Evolutionary conservation across 352 stramenopile species (phyloP).

Genomic region (Phytophthora citricola): DNA sequence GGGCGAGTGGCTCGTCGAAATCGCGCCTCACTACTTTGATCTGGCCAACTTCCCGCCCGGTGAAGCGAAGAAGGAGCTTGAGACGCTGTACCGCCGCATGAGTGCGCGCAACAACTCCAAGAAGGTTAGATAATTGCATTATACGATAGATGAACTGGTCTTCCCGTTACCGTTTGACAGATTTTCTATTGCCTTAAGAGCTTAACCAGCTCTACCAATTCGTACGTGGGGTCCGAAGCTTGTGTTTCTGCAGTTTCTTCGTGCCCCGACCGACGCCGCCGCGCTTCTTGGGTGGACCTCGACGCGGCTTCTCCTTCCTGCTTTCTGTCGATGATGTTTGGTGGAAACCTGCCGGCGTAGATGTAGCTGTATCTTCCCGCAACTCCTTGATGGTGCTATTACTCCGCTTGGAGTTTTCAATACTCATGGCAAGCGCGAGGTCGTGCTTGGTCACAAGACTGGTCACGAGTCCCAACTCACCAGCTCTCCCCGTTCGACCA

Average conservation of each 20-base stretch:
- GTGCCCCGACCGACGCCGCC: conserved; percentile 46
- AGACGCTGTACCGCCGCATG: conserved; percentile 85
- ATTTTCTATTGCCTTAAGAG: conserved; percentile 17
- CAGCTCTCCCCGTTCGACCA: conserved; percentile 70
- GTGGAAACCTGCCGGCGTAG: conserved; percentile 1
- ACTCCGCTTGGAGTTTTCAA: conserved; percentile 71
- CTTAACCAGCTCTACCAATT: conserved; percentile 11
- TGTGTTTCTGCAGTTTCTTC: conserved; percentile 66
- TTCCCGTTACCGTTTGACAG: conserved; percentile 8
- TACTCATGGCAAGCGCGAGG: conserved; percentile 60
- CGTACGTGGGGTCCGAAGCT: conserved; percentile 48
- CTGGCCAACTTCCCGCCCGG: conserved; percentile 97
- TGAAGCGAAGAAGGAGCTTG: conserved; percentile 95
- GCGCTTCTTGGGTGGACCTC: conserved; percentile 19
- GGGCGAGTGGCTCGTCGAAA: conserved; percentile 92
- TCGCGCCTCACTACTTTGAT: conserved; percentile 98
- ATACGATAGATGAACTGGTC: conserved; percentile 39
- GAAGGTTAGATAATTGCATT: conserved; percentile 42
- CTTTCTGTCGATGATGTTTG: conserved; percentile 14
- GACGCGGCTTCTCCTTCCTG: conserved; percentile 19
- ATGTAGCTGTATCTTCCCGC: conserved; percentile 22
- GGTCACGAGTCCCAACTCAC: conserved; percentile 66
- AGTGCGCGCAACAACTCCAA: conserved; percentile 40
- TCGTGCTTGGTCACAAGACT: conserved; percentile 84
- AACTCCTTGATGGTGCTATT: conserved; percentile 67